These are phyloP conservation scores for Apiotrichum laibachii DNA, from an alignment of 1,284 basidiomycete species.

Conservation along the genomic window DNA sequence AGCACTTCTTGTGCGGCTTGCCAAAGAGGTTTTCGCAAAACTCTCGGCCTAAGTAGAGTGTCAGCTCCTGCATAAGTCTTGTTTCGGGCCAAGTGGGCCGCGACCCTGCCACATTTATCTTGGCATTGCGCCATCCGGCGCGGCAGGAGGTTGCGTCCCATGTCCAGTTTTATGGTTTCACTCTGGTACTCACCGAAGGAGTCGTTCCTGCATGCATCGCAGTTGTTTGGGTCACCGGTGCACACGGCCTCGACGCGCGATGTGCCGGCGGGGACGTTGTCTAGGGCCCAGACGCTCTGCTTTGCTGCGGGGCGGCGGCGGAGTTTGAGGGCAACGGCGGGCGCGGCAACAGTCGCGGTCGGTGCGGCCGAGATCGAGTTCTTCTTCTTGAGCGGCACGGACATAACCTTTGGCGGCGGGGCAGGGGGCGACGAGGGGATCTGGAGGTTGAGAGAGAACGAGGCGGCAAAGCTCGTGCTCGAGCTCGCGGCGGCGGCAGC, in stretches of 20 bases:
- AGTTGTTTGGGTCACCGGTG: constrained; percentile 50
- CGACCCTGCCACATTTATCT: no score
- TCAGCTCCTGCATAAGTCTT: background rate
- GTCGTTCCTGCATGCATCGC: constrained; percentile 50
- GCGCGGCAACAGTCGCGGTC: constrained; percentile 10
- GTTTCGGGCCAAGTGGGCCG: background rate
- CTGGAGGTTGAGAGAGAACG: constrained; percentile 1
- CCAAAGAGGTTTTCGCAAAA: constrained; percentile 72
- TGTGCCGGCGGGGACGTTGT: constrained; percentile 21
- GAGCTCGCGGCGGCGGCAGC: constrained; percentile 19
- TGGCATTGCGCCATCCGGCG: no score
- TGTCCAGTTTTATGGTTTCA: no score
- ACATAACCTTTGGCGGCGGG: background rate
- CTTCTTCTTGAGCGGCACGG: background rate
- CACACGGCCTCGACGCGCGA: constrained; percentile 41
- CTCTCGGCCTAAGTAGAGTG: constrained; percentile 49
- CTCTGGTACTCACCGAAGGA: constrained; percentile 39
- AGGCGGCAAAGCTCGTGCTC: background rate
- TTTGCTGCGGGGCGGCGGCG: constrained; percentile 15
- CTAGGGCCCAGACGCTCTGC: constrained; percentile 36
- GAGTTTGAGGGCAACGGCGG: constrained; percentile 20
- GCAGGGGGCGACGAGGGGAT: constrained; percentile 2
- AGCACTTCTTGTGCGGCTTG: constrained; percentile 15
- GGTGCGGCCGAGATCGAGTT: background rate
- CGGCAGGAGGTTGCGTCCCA: no score